These are phyloP conservation scores for Claviceps monticola DNA, from an alignment of 2,329 filamentous ascomycete species.

Conservation along the genomic window DNA sequence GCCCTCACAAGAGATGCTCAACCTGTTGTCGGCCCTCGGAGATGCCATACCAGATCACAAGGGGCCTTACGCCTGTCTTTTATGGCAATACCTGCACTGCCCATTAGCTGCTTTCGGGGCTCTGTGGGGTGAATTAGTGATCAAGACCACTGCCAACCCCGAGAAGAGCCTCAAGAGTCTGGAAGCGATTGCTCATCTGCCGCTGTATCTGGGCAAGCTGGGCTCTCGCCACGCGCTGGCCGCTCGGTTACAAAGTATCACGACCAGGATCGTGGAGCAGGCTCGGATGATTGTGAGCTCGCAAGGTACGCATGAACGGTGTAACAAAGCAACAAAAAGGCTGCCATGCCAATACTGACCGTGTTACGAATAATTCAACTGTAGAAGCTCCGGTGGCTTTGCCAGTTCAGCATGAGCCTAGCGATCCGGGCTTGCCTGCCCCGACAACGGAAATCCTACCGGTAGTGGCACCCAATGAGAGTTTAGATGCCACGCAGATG, in stretches of 20 bases:
- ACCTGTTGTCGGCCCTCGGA: not conserved
- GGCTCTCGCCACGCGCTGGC: not conserved
- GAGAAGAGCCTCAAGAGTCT: not conserved
- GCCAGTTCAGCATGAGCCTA: not conserved
- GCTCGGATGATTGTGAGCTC: not conserved
- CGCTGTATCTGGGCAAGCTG: not conserved
- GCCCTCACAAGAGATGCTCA: not conserved
- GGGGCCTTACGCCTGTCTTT: not conserved
- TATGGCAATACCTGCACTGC: slow-evolving; percentile 1
- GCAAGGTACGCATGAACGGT: not conserved
- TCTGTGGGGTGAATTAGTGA: not conserved
- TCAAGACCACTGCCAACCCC: not conserved
- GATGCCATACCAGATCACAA: not conserved
- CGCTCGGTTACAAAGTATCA: not conserved
- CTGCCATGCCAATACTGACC: not conserved
- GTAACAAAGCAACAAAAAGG: not conserved
- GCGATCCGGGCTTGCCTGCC: not conserved
- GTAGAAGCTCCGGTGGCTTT: not conserved
- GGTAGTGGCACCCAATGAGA: not conserved
- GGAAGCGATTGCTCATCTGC: not conserved
- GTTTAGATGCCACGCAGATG: not conserved
- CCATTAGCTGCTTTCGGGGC: not conserved
- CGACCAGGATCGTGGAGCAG: not conserved
- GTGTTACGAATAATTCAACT: not conserved
- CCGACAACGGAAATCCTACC: not conserved